Base-by-base conservation (phyloP, 2,329 filamentous ascomycete species). In the Triangularia verruculosa region DNA sequence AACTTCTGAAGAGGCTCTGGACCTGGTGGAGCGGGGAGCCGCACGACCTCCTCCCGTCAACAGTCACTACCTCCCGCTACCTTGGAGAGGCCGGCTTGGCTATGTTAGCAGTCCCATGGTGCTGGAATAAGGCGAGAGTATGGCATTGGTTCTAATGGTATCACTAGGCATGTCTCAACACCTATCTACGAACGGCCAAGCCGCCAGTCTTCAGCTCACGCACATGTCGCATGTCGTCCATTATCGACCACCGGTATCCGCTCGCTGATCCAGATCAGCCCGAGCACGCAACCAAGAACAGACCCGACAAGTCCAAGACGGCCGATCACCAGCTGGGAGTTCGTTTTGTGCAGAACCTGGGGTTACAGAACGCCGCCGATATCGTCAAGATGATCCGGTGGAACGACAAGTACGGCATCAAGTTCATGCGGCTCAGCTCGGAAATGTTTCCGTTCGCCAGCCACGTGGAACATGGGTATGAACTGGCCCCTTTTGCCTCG, bases 371-470 rank as follows among this genome's bases (percentile, higher is more conserved):
- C 75, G 90, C 91, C 1, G 83, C 86, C 47, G 94, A 98, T 70
- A 86, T 97, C 30, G 78, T 84, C 63, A 96, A 96, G 75, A 92
- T 97, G 86, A 72, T 97, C 8, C 84, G 87, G 1, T 98, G 94
- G 94, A 97, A 98, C 72, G 89, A 96, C 68, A 90, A 87, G 69
- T 97, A 94, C 68, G 89, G 89, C 43, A 98, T 98, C 77, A 93
- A 88, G 69, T 97, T 98, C 74, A 86, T 98, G 85, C 86, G 94
- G 1, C 80, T 98, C 20, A 96, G 92, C 69, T 96, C 92, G 61
- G 94, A 97, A 70, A 97, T 97, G 91, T 98, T 98, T 68, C 94
- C 94, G 0, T 97, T 97, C 74, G 94, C 94, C 1, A 96, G 91
- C 68, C 94, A 98, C 72, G 83, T 85, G 24, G 89, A 92, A 66